Percentiles rank a stretch among this genome's conserved stretches.
These are phyloP conservation scores for Bacidia gigantensis DNA, from an alignment of 495 filamentous ascomycete genomes.

Conservation along the genomic window DNA sequence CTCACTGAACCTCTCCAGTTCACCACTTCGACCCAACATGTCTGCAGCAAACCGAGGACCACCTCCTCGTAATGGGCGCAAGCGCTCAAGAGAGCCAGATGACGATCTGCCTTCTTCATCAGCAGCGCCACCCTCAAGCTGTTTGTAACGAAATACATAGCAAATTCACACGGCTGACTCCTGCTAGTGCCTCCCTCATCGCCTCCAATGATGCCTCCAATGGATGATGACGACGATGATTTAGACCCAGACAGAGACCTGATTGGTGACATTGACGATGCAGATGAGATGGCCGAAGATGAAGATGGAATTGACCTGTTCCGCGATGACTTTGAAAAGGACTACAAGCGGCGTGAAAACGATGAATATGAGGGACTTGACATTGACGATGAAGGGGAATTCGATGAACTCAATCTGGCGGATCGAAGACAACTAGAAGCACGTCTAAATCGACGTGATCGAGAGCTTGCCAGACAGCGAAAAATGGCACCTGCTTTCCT, in stretches of 20 bases:
- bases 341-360: conserved; percentile 53
- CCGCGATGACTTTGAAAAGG: conserved; percentile 73
- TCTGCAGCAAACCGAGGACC: conserved; percentile 75
- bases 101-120: conserved; percentile 57
- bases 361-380: conserved; percentile 55
- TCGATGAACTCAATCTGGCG: conserved; percentile 56
- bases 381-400: conserved; percentile 70
- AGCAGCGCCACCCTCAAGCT: conserved; percentile 55
- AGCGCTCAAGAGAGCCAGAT: conserved; percentile 68
- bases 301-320: conserved; percentile 90
- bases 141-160: conserved; percentile 34
- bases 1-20: conserved; percentile 32
- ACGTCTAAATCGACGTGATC: conserved; percentile 69
- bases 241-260: conserved; percentile 59
- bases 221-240: conserved; percentile 55
- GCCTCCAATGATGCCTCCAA: conserved; percentile 39
- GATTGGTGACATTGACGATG: conserved; percentile 74
- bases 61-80: conserved; percentile 48
- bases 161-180: conserved; percentile 13
- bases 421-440: conserved; percentile 68
- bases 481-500: conserved; percentile 75
- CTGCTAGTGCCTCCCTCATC: conserved; percentile 36
- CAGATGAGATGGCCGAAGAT: conserved; percentile 93
- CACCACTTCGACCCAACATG: conserved; percentile 70
- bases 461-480: conserved; percentile 58